Percentiles rank a stretch among this genome's conserved stretches.
Conservation (phyloP, 257 asterid genomes). For the Primulina huaijiensis region DNA sequence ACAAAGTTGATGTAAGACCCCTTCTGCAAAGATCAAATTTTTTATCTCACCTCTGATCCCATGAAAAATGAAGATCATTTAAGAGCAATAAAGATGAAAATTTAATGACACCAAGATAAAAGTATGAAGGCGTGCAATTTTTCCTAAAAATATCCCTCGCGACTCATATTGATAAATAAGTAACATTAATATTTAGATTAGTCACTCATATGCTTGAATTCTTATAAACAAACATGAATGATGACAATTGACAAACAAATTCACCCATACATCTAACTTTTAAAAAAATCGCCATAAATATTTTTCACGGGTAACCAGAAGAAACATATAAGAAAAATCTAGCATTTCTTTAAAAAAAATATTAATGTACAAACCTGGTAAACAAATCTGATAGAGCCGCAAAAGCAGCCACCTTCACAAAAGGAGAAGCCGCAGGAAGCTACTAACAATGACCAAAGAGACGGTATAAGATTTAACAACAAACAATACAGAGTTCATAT, state of each 20-base stretch:
- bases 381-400: constrained; percentile 78
- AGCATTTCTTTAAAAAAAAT: not conserved
- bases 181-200: not conserved
- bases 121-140: not conserved
- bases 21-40: not conserved
- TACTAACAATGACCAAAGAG: constrained; percentile 32
- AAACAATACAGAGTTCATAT: not conserved
- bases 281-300: not conserved
- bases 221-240: not conserved
- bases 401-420: constrained; percentile 81
- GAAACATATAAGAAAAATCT: constrained; percentile 16
- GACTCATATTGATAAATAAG: not conserved
- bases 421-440: constrained; percentile 57
- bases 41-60: not conserved
- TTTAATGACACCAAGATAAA: too few species aligned
- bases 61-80: not conserved
- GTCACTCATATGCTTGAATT: not conserved
- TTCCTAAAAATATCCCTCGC: not conserved
- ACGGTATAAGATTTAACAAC: constrained; percentile 15
- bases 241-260: not conserved
- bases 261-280: not conserved
- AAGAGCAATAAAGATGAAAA: not conserved
- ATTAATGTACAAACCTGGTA: constrained; percentile 54
- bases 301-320: constrained; percentile 5
- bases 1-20: not conserved